These are phyloP conservation scores for Penicillium lagena DNA, from an alignment of 495 filamentous ascomycete species.

Conservation along the genomic window DNA sequence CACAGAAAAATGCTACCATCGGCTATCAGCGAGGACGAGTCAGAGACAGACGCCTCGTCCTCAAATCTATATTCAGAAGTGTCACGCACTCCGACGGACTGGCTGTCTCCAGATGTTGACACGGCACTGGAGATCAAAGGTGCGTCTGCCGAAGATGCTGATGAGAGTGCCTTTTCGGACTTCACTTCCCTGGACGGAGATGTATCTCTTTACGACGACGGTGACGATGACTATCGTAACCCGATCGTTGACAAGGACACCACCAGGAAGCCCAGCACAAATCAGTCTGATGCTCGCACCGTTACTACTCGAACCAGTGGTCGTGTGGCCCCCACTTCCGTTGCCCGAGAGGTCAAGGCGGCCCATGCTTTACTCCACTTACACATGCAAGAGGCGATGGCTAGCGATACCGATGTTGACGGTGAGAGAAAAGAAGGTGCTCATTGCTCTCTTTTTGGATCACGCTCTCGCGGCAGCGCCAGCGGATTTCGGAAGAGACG, in stretches of 20 bases:
- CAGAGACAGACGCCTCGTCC: conserved; percentile 4
- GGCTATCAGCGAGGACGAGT: conserved; percentile 5
- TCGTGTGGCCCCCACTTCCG: neutral
- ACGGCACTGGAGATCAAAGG: neutral
- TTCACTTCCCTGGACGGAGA: conserved; percentile 3
- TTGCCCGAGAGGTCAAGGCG: conserved; percentile 43
- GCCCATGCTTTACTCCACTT: conserved; percentile 52
- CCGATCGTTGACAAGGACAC: neutral
- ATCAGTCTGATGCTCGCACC: too few species aligned
- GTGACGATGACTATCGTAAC: conserved; percentile 14
- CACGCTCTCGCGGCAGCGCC: neutral
- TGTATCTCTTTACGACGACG: conserved; percentile 7
- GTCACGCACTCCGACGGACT: neutral
- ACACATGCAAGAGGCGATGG: conserved; percentile 37
- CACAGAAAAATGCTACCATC: neutral
- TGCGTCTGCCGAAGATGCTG: neutral
- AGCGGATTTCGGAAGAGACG: conserved; percentile 7
- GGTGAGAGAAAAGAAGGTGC: conserved; percentile 4
- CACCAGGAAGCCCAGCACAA: too few species aligned
- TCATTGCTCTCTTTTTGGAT: neutral
- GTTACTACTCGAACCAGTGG: too few species aligned
- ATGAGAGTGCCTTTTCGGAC: neutral
- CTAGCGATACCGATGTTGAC: conserved; percentile 4
- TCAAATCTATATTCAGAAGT: neutral
- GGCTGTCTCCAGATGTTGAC: neutral